These are phyloP conservation scores for Metarhizium robertsii DNA, from an alignment of 2,329 filamentous ascomycete genomes.

Conservation along the genomic window DNA sequence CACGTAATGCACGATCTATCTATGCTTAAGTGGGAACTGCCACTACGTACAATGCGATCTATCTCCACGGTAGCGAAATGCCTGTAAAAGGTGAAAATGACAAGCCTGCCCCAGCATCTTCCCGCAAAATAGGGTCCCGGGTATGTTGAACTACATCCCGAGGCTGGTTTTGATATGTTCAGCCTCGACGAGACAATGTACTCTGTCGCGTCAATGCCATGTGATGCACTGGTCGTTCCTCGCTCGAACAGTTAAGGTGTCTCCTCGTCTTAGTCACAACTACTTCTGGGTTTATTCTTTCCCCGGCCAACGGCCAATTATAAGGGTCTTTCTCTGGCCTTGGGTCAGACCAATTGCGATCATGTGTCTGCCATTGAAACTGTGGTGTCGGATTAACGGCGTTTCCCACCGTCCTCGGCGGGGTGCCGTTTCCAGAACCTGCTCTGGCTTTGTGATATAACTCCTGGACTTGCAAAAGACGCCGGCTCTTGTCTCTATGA, in stretches of 20 bases:
- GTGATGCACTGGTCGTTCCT: neutral
- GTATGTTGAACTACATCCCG: no score
- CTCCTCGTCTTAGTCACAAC: neutral
- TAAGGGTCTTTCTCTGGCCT: neutral
- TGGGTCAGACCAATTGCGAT: neutral
- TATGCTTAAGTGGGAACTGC: no score
- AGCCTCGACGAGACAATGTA: neutral
- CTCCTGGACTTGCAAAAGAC: constrained; percentile 58
- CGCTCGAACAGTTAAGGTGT: neutral
- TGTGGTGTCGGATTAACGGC: neutral
- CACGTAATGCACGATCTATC: no score
- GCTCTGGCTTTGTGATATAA: constrained; percentile 50
- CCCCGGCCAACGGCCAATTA: neutral
- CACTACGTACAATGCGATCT: no score
- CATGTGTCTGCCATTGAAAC: neutral
- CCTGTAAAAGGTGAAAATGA: no score
- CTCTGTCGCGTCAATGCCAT: neutral
- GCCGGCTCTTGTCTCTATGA: constrained; percentile 61
- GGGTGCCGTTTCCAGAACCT: neutral
- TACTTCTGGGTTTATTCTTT: constrained; percentile 13
- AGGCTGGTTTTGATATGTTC: neutral
- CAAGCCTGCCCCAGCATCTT: no score
- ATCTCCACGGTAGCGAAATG: no score
- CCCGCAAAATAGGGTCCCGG: no score
- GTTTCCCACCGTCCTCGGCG: neutral